phyloP scores from a whole-genome alignment of 2,329 filamentous ascomycete species.

The Penicillium thymicola region DNA sequence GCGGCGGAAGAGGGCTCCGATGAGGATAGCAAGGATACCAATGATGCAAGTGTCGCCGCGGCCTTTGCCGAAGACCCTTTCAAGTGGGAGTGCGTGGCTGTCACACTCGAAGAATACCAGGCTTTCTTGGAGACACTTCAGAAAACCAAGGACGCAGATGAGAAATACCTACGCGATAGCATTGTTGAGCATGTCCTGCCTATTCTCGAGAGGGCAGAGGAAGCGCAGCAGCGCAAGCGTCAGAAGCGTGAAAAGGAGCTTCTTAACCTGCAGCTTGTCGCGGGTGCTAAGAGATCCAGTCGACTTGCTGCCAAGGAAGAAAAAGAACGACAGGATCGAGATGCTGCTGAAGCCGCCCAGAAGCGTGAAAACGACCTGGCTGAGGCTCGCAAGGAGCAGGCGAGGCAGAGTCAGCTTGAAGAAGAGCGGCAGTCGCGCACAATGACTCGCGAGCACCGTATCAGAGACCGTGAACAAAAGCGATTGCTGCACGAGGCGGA shows the following conservation, averaged over 20 bases:
- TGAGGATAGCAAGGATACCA: constrained; percentile 41
- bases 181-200: constrained; percentile 78
- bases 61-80: constrained; percentile 59
- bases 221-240: constrained; percentile 66
- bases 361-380: constrained; percentile 63
- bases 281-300: constrained; percentile 90
- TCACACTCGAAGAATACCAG: constrained; percentile 74
- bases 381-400: constrained; percentile 58
- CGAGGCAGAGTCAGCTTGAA: constrained; percentile 62
- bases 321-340: constrained; percentile 70
- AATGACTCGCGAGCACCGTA: constrained; percentile 77
- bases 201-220: constrained; percentile 72
- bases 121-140: constrained; percentile 67
- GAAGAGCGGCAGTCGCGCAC: constrained; percentile 75
- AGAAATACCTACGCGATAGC: constrained; percentile 70
- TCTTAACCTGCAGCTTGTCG: constrained; percentile 77
- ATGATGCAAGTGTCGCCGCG: constrained; percentile 29
- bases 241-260: constrained; percentile 77
- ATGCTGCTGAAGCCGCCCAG: constrained; percentile 66
- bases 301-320: constrained; percentile 80
- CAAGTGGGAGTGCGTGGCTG: constrained; percentile 87
- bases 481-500: constrained; percentile 83
- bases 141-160: constrained; percentile 77
- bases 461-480: constrained; percentile 80
- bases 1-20: constrained; percentile 42